Conservation (phyloP, 1,139 yeast genomes). For the Yamadazyma oceani region DNA sequence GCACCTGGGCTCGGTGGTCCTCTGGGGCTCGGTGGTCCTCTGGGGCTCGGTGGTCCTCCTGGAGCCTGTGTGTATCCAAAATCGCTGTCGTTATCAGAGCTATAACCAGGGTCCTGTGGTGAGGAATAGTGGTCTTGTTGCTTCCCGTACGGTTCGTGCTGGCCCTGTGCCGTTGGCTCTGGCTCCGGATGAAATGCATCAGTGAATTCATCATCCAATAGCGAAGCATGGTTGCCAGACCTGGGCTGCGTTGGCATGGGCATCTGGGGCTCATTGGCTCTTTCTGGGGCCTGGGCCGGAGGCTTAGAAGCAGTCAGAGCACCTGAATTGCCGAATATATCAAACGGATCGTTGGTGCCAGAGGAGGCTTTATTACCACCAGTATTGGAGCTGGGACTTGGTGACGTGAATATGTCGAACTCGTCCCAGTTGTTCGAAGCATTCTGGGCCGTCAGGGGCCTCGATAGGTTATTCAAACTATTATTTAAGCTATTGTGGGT, state of each 20-base stretch:
- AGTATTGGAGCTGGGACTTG: conserved; percentile 5
- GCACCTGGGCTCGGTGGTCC: too few species aligned
- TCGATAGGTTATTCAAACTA: conserved; percentile 2
- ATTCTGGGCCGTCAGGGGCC: conserved; percentile 1
- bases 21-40: too few species aligned
- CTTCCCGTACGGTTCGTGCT: conserved; percentile 4
- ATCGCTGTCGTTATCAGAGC: too few species aligned
- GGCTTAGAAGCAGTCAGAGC: too few species aligned
- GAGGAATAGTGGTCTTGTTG: too few species aligned
- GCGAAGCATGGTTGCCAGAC: conserved; percentile 12
- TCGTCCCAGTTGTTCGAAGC: conserved; percentile 11
- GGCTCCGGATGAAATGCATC: conserved; percentile 31
- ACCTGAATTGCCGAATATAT: conserved; percentile 15
- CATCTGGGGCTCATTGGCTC: not conserved
- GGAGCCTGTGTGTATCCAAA: too few species aligned
- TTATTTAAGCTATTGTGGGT: not conserved
- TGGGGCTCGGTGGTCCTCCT: too few species aligned
- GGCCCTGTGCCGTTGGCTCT: conserved; percentile 8
- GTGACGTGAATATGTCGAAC: conserved; percentile 14
- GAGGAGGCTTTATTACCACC: not conserved
- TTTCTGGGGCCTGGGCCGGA: too few species aligned
- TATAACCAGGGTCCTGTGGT: too few species aligned
- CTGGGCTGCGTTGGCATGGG: not conserved
- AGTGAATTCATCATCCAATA: conserved; percentile 45
- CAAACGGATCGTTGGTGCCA: conserved; percentile 22